These are phyloP conservation scores for Persicaria maculosa DNA, from an alignment of 148 eudicot genomes.

Conservation along the genomic window DNA sequence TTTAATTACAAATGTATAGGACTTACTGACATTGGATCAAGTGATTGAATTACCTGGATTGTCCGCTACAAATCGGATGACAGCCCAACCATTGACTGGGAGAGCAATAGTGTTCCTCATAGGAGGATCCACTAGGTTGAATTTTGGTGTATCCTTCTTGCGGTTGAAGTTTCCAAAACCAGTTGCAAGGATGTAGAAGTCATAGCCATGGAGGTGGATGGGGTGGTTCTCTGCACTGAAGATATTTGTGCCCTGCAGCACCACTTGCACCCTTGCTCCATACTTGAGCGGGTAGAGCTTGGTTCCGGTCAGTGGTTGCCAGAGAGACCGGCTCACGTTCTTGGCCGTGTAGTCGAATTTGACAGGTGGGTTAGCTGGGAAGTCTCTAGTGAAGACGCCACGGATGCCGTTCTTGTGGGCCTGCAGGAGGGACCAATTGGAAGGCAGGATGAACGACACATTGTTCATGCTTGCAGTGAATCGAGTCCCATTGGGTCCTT, in stretches of 20 bases:
- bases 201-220: constrained; percentile 88
- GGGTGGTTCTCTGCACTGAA: constrained; percentile 85
- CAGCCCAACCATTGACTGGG: constrained; percentile 83
- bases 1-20: neutral
- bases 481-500: constrained; percentile 79
- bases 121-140: constrained; percentile 90
- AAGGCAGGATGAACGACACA: constrained; percentile 62
- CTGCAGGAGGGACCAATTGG: constrained; percentile 65
- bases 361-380: constrained; percentile 58
- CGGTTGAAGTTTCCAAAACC: constrained; percentile 83
- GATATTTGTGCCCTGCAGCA: constrained; percentile 73
- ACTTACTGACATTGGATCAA: constrained; percentile 56
- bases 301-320: constrained; percentile 70
- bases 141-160: constrained; percentile 43
- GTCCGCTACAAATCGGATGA: constrained; percentile 84
- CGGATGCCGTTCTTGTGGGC: constrained; percentile 54
- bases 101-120: constrained; percentile 73
- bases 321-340: constrained; percentile 59
- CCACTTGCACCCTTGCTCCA: constrained; percentile 71
- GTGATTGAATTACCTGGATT: constrained; percentile 65
- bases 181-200: constrained; percentile 70
- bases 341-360: constrained; percentile 72
- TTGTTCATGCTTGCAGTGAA: constrained; percentile 93
- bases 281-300: constrained; percentile 53
- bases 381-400: constrained; percentile 67